Percentiles rank a stretch among this genome's conserved stretches.
These are phyloP conservation scores for Rubia occidens DNA, from an alignment of 305 asterid species.

Conservation along the genomic window DNA sequence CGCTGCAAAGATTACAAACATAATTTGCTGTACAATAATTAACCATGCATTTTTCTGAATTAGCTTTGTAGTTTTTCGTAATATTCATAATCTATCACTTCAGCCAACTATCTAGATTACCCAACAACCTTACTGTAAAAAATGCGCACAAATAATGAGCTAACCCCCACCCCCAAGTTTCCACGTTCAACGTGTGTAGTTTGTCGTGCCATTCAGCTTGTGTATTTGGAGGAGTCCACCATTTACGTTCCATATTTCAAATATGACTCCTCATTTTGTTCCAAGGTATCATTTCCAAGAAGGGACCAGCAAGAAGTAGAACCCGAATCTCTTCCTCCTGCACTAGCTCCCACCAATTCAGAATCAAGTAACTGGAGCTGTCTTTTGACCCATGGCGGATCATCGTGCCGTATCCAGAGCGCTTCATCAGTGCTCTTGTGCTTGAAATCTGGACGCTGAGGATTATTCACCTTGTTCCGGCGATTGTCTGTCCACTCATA, in stretches of 20 bases:
- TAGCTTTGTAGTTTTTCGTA: neutral
- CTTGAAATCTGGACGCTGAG: slow-evolving; percentile 56
- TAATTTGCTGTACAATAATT: neutral
- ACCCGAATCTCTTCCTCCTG: slow-evolving; percentile 17
- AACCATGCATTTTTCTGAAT: neutral
- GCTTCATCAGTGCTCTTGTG: slow-evolving; percentile 66
- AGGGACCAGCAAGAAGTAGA: slow-evolving; percentile 20
- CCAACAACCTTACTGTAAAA: neutral
- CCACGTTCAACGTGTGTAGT: neutral
- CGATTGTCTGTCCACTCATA: slow-evolving; percentile 73
- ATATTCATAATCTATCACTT: neutral
- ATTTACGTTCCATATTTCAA: slow-evolving; percentile 4
- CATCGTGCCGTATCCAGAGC: slow-evolving; percentile 47
- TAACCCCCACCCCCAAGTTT: neutral
- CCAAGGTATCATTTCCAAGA: neutral
- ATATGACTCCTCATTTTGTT: neutral
- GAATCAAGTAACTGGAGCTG: slow-evolving; percentile 60
- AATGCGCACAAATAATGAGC: neutral
- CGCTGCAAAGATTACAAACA: neutral
- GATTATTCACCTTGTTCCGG: slow-evolving; percentile 29
- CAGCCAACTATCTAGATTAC: neutral
- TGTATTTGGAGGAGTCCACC: neutral
- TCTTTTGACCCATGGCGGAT: slow-evolving; percentile 76
- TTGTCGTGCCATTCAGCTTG: neutral
- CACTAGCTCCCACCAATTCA: slow-evolving; percentile 22